phyloP scores from a whole-genome alignment of 352 stramenopile genomes.

The Phytophthora quininea region DNA sequence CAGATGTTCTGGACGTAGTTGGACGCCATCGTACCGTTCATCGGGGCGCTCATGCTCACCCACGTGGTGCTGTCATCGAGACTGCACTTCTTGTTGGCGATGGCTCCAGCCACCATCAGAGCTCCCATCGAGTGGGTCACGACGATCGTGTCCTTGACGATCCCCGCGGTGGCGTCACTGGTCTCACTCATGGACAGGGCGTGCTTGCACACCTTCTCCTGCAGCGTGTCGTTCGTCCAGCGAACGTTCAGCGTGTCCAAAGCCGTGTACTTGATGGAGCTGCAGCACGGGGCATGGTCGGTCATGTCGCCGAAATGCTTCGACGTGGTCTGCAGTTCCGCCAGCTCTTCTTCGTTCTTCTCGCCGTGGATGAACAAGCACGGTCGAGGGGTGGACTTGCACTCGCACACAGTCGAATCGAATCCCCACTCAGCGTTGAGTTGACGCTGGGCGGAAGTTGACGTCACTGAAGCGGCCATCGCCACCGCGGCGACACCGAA shows the following conservation, averaged over 20 bases:
- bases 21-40: slow-evolving; percentile 52
- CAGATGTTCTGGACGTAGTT: slow-evolving; percentile 50
- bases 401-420: slow-evolving; percentile 28
- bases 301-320: slow-evolving; percentile 40
- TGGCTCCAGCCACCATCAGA: slow-evolving; percentile 40
- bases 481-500: slow-evolving; percentile 15
- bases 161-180: slow-evolving; percentile 12
- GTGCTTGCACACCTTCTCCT: slow-evolving; percentile 41
- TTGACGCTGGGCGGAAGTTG: not conserved
- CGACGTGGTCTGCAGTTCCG: slow-evolving; percentile 29
- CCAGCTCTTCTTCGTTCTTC: slow-evolving; percentile 20
- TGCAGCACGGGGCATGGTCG: slow-evolving; percentile 48
- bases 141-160: slow-evolving; percentile 50
- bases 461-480: slow-evolving; percentile 13
- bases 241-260: slow-evolving; percentile 37
- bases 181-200: slow-evolving; percentile 36
- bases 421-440: slow-evolving; percentile 28
- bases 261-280: slow-evolving; percentile 38
- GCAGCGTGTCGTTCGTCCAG: slow-evolving; percentile 42
- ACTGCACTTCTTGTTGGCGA: slow-evolving; percentile 56
- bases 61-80: slow-evolving; percentile 46
- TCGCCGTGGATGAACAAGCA: slow-evolving; percentile 57
- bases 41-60: slow-evolving; percentile 53
- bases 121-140: slow-evolving; percentile 57
- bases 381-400: slow-evolving; percentile 37